Conservation (phyloP, 2,329 filamentous ascomycete genomes). For the Penicillium sp. region DNA sequence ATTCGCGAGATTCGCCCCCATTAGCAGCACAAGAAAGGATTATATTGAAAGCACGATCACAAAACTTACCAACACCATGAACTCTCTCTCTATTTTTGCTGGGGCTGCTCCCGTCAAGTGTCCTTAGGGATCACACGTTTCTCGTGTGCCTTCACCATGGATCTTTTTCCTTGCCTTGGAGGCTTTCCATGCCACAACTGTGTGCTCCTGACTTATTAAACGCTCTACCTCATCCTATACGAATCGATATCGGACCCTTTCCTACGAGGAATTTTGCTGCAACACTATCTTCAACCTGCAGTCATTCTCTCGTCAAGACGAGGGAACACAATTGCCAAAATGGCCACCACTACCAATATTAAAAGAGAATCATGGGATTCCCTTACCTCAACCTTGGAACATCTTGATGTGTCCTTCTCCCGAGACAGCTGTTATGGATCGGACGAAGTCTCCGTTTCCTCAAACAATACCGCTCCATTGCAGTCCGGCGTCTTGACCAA, state of each 20-base stretch:
- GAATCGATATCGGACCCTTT: constrained; percentile 1
- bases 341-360: constrained; percentile 25
- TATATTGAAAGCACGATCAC: background rate
- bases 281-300: background rate
- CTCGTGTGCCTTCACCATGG: constrained; percentile 31
- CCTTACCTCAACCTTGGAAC: constrained; percentile 36
- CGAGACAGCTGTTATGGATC: constrained; percentile 42
- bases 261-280: constrained; percentile 1
- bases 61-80: constrained; percentile 23
- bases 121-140: constrained; percentile 27
- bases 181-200: constrained; percentile 32
- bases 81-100: constrained; percentile 19
- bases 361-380: constrained; percentile 38
- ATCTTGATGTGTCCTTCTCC: constrained; percentile 37
- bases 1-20: background rate
- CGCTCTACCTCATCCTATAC: background rate
- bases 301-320: background rate
- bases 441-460: constrained; percentile 36
- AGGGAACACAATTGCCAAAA: constrained; percentile 16
- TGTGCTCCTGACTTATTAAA: constrained; percentile 9
- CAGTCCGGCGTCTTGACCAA: constrained; percentile 22
- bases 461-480: constrained; percentile 26
- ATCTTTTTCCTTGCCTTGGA: constrained; percentile 26
- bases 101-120: constrained; percentile 26
- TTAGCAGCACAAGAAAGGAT: background rate